Evolutionary conservation across 345 rosid species (phyloP), one percentile per base, ranked within the genome.

Genomic region (Schrenkiella parvula): DNA sequence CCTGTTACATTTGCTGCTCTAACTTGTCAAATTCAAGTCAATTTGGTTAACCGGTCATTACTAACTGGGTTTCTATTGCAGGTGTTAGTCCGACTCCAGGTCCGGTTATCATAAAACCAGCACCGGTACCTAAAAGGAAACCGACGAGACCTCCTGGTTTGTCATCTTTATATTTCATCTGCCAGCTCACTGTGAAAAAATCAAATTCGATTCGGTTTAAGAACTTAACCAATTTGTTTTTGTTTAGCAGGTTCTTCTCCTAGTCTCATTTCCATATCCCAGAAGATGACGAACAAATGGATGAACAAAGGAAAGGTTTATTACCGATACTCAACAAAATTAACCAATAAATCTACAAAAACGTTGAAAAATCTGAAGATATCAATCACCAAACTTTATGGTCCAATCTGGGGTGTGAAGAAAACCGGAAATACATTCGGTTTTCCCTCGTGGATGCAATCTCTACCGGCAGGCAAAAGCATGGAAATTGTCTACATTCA

Each of bases 401-500:
- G 97, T 73, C 95, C 98, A 12, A 38, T 93, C 1, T 93, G 97
- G 98, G 98, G 97, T 71, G 75, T 93, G 26, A 75, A 77, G 1
- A 85, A 84, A 66, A 69, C 75, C 1, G 89, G 86, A 25, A 70
- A 80, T 64, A 82, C 77, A 21, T 93, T 80, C 12, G 78, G 78
- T 50, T 87, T 91, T 59, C 98, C 97, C 0, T 70, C 89, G 21
- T 93, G 97, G 98, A 75, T 93, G 26, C 72, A 81, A 64, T 79
- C 85, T 4, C 77, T 93, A 63, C 80, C 88, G 2, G 82, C 90
- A 0, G 96, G 96, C 1, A 82, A 87, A 80, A 88, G 95, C 66
- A 80, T 93, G 8, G 96, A 89, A 74, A 86, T 93, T 37, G 92
- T 91, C 35, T 93, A 93, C 81, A 84, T 93, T 34, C 98, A 93